A percentile compares a stretch with the other conserved stretches of the same genome.
These are phyloP conservation scores for Paraphaeosphaeria sporulosa DNA, from an alignment of 2,329 filamentous ascomycete genomes.

Conservation along the genomic window DNA sequence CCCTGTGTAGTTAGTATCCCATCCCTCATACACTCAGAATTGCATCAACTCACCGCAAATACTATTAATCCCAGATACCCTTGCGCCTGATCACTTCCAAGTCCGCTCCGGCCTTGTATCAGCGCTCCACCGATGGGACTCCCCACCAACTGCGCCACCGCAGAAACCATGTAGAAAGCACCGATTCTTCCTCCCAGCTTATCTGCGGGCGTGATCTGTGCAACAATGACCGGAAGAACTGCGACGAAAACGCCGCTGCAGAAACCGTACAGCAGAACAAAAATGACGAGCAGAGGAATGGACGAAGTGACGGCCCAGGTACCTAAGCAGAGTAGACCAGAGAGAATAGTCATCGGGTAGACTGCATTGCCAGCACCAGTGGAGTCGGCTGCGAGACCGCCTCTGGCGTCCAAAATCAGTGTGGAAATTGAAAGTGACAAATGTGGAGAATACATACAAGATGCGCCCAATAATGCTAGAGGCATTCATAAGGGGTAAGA, in stretches of 20 bases:
- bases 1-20: slow-evolving; percentile 13
- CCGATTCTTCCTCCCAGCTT: slow-evolving; percentile 76
- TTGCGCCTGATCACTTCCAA: slow-evolving; percentile 16
- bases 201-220: slow-evolving; percentile 74
- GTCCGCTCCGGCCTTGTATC: slow-evolving; percentile 22
- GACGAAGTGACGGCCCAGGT: slow-evolving; percentile 61
- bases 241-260: slow-evolving; percentile 73
- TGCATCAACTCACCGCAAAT: slow-evolving; percentile 33
- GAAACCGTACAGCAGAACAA: slow-evolving; percentile 74
- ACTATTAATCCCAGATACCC: slow-evolving; percentile 36
- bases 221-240: slow-evolving; percentile 69
- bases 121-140: slow-evolving; percentile 69
- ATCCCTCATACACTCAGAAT: background rate
- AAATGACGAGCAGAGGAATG: slow-evolving; percentile 68
- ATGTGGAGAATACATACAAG: slow-evolving; percentile 56
- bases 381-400: slow-evolving; percentile 62
- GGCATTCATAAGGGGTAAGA: slow-evolving; percentile 58
- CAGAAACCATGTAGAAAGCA: slow-evolving; percentile 67
- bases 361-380: slow-evolving; percentile 64
- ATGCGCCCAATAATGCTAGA: slow-evolving; percentile 64
- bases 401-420: slow-evolving; percentile 40
- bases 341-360: slow-evolving; percentile 55
- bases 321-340: slow-evolving; percentile 58
- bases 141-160: slow-evolving; percentile 71
- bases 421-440: slow-evolving; percentile 31